Conservation (phyloP, 305 asterid genomes). For the Solanum aculeatissimum region DNA sequence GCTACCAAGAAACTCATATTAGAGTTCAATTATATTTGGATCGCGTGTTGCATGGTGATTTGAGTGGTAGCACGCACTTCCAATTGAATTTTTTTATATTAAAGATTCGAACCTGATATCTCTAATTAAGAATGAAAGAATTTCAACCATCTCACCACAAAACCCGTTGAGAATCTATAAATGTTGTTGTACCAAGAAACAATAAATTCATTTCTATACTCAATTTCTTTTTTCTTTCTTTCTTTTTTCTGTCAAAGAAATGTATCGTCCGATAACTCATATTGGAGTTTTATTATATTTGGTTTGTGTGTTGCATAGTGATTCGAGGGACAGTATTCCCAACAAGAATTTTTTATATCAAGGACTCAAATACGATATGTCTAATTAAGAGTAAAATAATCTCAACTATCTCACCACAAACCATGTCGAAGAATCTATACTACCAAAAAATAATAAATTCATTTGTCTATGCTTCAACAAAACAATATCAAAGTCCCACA, state of each 20-base stretch:
- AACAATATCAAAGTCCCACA: neutral
- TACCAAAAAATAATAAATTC: neutral
- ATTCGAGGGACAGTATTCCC: neutral
- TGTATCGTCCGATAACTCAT: too few species aligned
- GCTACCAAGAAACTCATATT: too few species aligned
- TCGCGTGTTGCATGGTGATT: neutral
- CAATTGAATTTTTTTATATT: too few species aligned
- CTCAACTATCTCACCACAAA: neutral
- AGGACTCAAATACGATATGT: neutral
- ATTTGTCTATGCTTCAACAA: neutral
- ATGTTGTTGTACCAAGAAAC: neutral
- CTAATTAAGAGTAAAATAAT: neutral
- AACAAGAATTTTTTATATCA: neutral
- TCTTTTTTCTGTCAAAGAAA: too few species aligned
- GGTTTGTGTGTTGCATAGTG: neutral
- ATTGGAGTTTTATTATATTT: rapidly evolving
- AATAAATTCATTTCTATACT: neutral
- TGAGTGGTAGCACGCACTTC: too few species aligned
- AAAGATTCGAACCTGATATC: too few species aligned
- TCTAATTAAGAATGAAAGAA: too few species aligned
- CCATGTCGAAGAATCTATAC: neutral
- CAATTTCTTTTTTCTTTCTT: too few species aligned
- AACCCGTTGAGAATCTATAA: neutral
- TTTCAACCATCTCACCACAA: neutral
- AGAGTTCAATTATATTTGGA: rapidly evolving